phyloP scores from a whole-genome alignment of 495 filamentous ascomycete species.

The Lichenothelia convexa region DNA sequence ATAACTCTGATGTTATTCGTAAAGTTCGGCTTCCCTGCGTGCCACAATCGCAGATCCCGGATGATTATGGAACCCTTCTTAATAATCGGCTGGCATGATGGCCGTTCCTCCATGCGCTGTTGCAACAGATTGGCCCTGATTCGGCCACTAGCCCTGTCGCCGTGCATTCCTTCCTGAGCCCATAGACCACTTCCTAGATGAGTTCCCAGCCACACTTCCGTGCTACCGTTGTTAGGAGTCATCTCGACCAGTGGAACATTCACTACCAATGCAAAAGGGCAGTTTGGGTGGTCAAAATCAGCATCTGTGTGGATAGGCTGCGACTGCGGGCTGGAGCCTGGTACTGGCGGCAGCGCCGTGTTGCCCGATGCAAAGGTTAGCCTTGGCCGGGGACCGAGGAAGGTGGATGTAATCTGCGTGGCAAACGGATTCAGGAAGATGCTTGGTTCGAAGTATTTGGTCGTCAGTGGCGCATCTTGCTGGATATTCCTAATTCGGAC shows the following conservation, averaged over 20 bases:
- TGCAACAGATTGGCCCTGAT: constrained; percentile 28
- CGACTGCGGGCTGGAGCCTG: constrained; percentile 18
- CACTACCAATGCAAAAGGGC: constrained; percentile 36
- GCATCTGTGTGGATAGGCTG: constrained; percentile 40
- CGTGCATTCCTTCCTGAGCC: constrained; percentile 28
- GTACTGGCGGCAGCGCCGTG: constrained; percentile 30
- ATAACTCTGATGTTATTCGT: constrained; percentile 32
- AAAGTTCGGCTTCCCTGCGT: constrained; percentile 40
- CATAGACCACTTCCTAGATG: constrained; percentile 22
- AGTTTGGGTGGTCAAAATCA: constrained; percentile 33
- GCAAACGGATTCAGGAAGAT: constrained; percentile 31
- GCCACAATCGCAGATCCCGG: constrained; percentile 40
- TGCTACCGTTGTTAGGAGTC: constrained; percentile 36
- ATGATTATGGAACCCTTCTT: constrained; percentile 35
- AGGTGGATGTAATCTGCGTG: constrained; percentile 28
- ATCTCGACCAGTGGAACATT: constrained; percentile 36
- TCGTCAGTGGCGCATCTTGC: constrained; percentile 6
- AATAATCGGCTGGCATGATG: constrained; percentile 31
- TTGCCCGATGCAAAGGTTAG: constrained; percentile 36
- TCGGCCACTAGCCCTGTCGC: constrained; percentile 30
- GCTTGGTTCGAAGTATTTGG: constrained; percentile 22
- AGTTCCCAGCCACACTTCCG: constrained; percentile 43
- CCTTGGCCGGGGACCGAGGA: constrained; percentile 30
- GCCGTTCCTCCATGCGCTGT: constrained; percentile 18
- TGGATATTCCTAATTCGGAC: constrained; percentile 8